Base-by-base conservation (phyloP, 371 early-diverging fungal species). In the Haplosporangium sp. region DNA sequence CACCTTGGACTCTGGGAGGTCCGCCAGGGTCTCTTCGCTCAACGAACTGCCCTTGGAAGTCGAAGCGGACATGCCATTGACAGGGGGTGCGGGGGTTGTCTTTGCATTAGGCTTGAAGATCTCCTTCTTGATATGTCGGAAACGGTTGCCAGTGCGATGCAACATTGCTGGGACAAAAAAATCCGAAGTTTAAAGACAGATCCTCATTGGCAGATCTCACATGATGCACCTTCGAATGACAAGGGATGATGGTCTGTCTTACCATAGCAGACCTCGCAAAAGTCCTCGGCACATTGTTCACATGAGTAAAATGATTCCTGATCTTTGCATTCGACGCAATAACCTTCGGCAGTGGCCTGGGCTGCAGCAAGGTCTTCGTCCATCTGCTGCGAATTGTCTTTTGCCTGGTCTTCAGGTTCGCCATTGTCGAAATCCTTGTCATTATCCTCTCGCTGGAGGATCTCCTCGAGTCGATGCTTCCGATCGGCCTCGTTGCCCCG, bases 281-380 rank as follows among this genome's bases (percentile, higher is more conserved):
- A 98, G 55, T 89, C 87, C 64, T 95, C 95, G 41, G 84, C 84
- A 64, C 95, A 95, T 61, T 91, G 86, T 29, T 87, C 83, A 81
- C 95, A 95, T 67, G 84, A 88, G 20, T 88, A 74, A 23, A 83
- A 83, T 2, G 94, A 88, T 73, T 89, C 77, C 48, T 94, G 94
- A 81, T 94, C 96, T 79, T 91, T 94, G 84, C 96, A 96, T 80
- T 96, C 96, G 29, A 96, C 92, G 74, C 96, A 96, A 67, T 90
- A 93, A 20, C 95, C 96, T 46, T 86, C 81, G 7, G 66, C 75
- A 16, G 79, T 64, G 11, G 73, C 73, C 64, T 69, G 64, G 36
- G 80, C 80, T 23, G 80, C 80, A 10, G 73, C 80, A 41, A 68
- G 52, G 21, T 73, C 75, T 45, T 74, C 74, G 8, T 73, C 69